Conservation (phyloP, 495 filamentous ascomycete genomes). For the Aspergillus panamensis region DNA sequence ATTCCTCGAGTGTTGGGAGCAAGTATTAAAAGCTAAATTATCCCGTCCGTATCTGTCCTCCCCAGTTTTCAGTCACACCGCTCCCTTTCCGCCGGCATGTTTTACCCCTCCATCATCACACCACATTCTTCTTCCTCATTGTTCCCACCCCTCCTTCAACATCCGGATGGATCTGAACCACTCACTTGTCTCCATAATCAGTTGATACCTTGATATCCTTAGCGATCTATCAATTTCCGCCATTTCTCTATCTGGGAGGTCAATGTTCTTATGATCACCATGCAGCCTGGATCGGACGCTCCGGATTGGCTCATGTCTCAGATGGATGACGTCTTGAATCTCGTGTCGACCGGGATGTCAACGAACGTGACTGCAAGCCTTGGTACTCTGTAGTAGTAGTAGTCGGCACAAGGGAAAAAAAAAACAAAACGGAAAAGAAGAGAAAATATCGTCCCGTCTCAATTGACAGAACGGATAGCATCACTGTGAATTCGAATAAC, state of each 20-base stretch:
- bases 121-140: conserved; percentile 20
- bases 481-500: too few relatives aligned
- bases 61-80: conserved; percentile 24
- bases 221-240: neutral
- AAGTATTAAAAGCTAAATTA: neutral
- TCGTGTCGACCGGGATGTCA: conserved; percentile 10
- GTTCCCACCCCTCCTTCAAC: conserved; percentile 17
- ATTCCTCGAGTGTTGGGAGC: too few relatives aligned
- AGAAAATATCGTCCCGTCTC: neutral
- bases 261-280: conserved; percentile 24
- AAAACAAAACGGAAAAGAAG: neutral
- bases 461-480: neutral
- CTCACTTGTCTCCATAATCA: too few relatives aligned
- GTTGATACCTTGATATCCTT: too few relatives aligned
- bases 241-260: conserved; percentile 3
- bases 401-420: neutral
- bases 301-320: conserved; percentile 13
- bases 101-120: conserved; percentile 15
- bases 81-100: conserved; percentile 13
- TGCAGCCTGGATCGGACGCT: conserved; percentile 2
- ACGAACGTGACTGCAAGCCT: conserved; percentile 7
- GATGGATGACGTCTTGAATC: conserved; percentile 16
- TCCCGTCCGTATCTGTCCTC: conserved; percentile 1
- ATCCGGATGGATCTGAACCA: neutral
- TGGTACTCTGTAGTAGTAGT: neutral